phyloP scores from a whole-genome alignment of 306 rosid species.

The Mimosa bimucronata region DNA sequence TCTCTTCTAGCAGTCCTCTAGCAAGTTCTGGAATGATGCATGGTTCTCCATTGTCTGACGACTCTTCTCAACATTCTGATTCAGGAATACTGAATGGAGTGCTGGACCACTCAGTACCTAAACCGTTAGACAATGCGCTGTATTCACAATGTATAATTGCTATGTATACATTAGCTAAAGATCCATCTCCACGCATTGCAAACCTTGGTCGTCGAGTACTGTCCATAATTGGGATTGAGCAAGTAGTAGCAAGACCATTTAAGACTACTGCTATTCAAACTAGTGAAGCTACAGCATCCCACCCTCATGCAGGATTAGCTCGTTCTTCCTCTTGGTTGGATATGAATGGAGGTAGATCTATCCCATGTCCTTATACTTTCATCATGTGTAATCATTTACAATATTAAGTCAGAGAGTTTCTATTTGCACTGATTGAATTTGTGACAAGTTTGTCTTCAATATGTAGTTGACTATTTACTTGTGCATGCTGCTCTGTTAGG shows the following conservation, averaged over 20 bases:
- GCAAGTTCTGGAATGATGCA: constrained; percentile 84
- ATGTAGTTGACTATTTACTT: constrained; percentile 20
- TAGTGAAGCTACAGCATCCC: constrained; percentile 57
- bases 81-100: constrained; percentile 86
- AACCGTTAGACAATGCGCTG: constrained; percentile 71
- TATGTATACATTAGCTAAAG: constrained; percentile 92
- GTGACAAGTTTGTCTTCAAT: constrained; percentile 12
- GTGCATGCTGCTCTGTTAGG: constrained; percentile 55
- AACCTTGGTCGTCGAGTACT: constrained; percentile 84
- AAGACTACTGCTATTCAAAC: constrained; percentile 55
- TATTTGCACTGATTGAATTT: constrained; percentile 15
- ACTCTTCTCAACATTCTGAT: constrained; percentile 94
- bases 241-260: constrained; percentile 82
- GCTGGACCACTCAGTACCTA: constrained; percentile 62
- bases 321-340: constrained; percentile 97
- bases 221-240: constrained; percentile 93
- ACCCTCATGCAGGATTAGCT: constrained; percentile 72
- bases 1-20: constrained; percentile 91
- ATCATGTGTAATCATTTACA: constrained; percentile 7
- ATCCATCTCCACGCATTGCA: constrained; percentile 95
- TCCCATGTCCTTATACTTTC: constrained; percentile 27
- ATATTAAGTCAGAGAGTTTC: constrained; percentile 6
- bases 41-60: constrained; percentile 92
- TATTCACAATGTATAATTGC: constrained; percentile 87
- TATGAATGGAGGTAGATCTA: constrained; percentile 82